Evolutionary conservation across 2,329 filamentous ascomycete genomes (phyloP), one percentile per base, ranked within the genome.

Genomic region (Hypoxylon sp.): DNA sequence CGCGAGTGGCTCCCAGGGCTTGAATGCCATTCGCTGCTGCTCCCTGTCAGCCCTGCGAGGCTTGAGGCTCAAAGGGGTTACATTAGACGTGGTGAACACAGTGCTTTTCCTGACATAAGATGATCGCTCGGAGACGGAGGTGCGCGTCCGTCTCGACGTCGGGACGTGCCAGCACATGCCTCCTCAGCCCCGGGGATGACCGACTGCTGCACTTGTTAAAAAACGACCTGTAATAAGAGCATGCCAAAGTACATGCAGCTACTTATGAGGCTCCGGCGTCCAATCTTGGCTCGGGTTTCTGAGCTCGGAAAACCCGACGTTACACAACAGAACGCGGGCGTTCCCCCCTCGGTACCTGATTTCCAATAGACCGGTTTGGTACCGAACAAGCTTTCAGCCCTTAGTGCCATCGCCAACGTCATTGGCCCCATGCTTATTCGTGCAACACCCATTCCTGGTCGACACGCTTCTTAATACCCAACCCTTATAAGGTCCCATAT

Each of bases 31-130:
- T 71, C 69, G 61, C 50, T 46, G 51, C 46, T 24, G 35, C 13
- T 39, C 51, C 63, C 60, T 53, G 60, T 71, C 69, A 71, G 69
- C 69, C 69, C 67, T 71, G 69, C 55, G 54, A 71, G 69, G 69
- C 67, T 71, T 67, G 56, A 71, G 66, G 66, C 69, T 71, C 66
- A 68, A 69, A 60, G 66, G 66, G 69, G 69, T 71, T 67, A 67
- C 66, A 69, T 71, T 65, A 67, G 57, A 67, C 57, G 31, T 54
- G 32, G 59, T 65, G 62, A 70, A 65, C 61, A 62, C 48, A 63
- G 64, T 67, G 56, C 52, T 57, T 62, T 61, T 61, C 17, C 42
- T 39, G 55, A 44, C 52, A 39, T 47, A 39, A 19, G 13, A 35
- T 48, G 46, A 48, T 48, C 55, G 4, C 11, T 37, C 47, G 54